Evolutionary conservation across 192 early-diverging fungal genomes (phyloP), one percentile per base, ranked within the genome.

Genomic region (Coemansia sp.): DNA sequence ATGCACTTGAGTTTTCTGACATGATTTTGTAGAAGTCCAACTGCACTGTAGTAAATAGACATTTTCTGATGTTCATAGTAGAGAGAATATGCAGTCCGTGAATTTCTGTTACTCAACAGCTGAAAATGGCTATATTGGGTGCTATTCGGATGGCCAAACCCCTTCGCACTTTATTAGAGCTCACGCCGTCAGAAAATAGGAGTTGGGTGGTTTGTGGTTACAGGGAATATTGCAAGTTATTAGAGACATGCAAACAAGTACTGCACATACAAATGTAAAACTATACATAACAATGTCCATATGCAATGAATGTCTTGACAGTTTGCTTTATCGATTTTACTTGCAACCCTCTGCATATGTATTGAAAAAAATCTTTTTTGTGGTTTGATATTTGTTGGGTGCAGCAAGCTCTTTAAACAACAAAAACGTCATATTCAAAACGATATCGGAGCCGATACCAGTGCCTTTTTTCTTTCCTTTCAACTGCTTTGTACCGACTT

Each of bases 91-190:
- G 43, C 43, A 45, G 13, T 45, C 32, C 32, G 43, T 45, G 43
- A 2, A 45, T 45, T 45, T 45, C 10, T 45, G 43, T 45, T 12
- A 45, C 5, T 5, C 43, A 15, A 45, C n/a, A 9, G n/a, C 51
- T n/a, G n/a, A 52, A 52, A 52, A 52, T 18, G 51, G 51, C 8
- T 52, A 52, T 52, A 59, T 59, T 41, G 57, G 41, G 37, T 32
- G 57, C 40, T 59, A 59, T 37, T 59, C 26, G 39, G 19, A 54
- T 26, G 22, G 8, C 51, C 9, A 54, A 4, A 18, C 47, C 47
- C 13, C 1, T n/a, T 11, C n/a, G 3, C 47, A n/a, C 10, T 6
- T 54, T 19, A 54, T 18, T 18, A 49, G n/a, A 49, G 16, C 47
- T 32, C 32, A 4, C 32, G 32, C 32, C 32, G 32, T 32, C 32